Conservation (phyloP, 306 rosid species). For the Nissolia schottii region DNA sequence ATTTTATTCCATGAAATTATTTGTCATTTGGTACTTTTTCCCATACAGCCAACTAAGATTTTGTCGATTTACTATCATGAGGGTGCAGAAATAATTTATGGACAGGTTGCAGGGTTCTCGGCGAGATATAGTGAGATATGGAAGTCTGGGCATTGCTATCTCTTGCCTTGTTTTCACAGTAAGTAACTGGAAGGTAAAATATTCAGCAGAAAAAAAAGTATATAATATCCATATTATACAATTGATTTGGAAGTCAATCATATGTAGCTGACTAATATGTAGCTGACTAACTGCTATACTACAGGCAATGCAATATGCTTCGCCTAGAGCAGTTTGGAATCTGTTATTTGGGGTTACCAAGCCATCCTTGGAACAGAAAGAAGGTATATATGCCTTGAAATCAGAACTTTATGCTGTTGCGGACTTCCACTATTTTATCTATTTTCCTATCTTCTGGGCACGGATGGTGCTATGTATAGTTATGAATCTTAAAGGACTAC, state of each 20-base stretch:
- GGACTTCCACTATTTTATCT: constrained; percentile 2
- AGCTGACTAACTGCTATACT: constrained; percentile 12
- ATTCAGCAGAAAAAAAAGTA: constrained; percentile 4
- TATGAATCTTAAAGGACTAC: constrained; percentile 11
- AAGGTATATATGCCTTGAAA: constrained; percentile 37
- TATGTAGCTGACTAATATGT: neutral
- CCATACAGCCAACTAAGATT: constrained; percentile 9
- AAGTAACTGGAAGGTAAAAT: constrained; percentile 82
- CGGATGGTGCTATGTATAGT: constrained; percentile 4
- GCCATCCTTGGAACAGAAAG: constrained; percentile 60
- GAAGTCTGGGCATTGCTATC: constrained; percentile 86
- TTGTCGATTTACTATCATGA: constrained; percentile 35
- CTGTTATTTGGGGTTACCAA: constrained; percentile 61
- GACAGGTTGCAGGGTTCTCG: constrained; percentile 96
- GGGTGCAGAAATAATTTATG: constrained; percentile 66
- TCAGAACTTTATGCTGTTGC: constrained; percentile 18
- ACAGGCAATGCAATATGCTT: constrained; percentile 95
- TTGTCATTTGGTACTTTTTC: constrained; percentile 9
- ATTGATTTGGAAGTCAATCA: constrained; percentile 5
- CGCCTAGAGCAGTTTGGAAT: constrained; percentile 92
- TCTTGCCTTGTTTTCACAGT: constrained; percentile 76
- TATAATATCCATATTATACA: neutral
- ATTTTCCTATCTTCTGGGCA: neutral
- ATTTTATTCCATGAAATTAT: constrained; percentile 12
- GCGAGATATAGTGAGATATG: constrained; percentile 82